Base-by-base conservation (phyloP, 1,139 yeast genomes). In the Yarrowia galli region DNA sequence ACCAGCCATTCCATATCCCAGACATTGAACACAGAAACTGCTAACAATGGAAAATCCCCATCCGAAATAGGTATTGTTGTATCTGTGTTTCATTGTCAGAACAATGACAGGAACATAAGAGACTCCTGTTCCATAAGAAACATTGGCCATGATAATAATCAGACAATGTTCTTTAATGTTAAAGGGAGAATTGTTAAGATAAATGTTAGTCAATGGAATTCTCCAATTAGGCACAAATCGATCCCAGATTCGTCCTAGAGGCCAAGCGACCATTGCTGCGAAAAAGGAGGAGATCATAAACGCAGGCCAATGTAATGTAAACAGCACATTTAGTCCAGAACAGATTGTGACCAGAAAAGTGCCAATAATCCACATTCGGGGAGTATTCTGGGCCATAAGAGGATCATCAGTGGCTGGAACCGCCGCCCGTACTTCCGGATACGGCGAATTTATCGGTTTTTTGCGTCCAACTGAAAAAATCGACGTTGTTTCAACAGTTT, bases 1-100 rank as follows among this genome's bases (percentile, higher is more conserved):
- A 60, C 92, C 92, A 48, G 90, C 90, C 68, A 87, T 76, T 18
- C 89, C 87, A 71, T 87, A 85, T 15, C 92, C 92, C 65, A 88
- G 80, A 72, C 87, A 80, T 76, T 88, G 89, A 42, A 89, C 84
- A 32, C 87, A 78, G 73, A 86, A 77, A 67, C 84, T 81, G 43
- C 86, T 83, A 67, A 86, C 77, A 46, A 87, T 76, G 70, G 80
- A 81, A 69, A 83, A 84, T 9, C 87, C 87, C 79, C 83, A 80
- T 20, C 85, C 84, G 65, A 79, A 82, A 70, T 82, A 82, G 15
- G 80, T 79, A 46, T 45, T 64, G 45, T 82, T 80, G 76, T 82
- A 84, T 76, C 83, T 88, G 67, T 77, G 79, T 74, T 81, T 82
- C 76, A 85, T 84, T 4, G 89, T 84, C 68, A 86, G 79, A 67